phyloP scores from a whole-genome alignment of 2,329 filamentous ascomycete species.

The Aureobasidium uvarum region DNA sequence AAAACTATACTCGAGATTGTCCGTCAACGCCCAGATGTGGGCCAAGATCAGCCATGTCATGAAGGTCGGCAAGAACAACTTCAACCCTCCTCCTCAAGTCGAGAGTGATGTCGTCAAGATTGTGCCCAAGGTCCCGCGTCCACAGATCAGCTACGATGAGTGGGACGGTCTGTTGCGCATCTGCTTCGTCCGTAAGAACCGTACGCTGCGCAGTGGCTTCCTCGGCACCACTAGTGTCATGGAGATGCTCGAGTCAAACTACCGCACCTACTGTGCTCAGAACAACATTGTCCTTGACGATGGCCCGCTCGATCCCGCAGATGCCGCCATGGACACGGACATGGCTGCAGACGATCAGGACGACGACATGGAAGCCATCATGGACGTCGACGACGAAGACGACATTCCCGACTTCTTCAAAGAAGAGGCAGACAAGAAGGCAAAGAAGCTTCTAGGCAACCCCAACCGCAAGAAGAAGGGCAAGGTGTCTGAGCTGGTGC shows the following conservation, averaged over 20 bases:
- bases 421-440: slow-evolving; percentile 54
- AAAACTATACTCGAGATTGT: slow-evolving; percentile 83
- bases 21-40: slow-evolving; percentile 94
- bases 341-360: slow-evolving; percentile 41
- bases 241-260: slow-evolving; percentile 81
- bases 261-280: slow-evolving; percentile 84
- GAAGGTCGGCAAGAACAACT: slow-evolving; percentile 96
- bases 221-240: slow-evolving; percentile 77
- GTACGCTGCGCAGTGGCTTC: slow-evolving; percentile 79
- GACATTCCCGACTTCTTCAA: slow-evolving; percentile 84
- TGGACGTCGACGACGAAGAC: slow-evolving; percentile 61
- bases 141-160: slow-evolving; percentile 88
- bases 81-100: slow-evolving; percentile 89
- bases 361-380: slow-evolving; percentile 50
- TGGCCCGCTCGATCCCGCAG: slow-evolving; percentile 45
- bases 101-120: slow-evolving; percentile 89
- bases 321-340: slow-evolving; percentile 50
- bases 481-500: slow-evolving; percentile 76
- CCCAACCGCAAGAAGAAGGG: slow-evolving; percentile 70
- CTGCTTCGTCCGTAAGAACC: slow-evolving; percentile 85
- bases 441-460: slow-evolving; percentile 55
- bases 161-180: slow-evolving; percentile 88
- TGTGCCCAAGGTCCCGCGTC: slow-evolving; percentile 79
- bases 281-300: slow-evolving; percentile 79
- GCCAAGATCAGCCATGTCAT: slow-evolving; percentile 70